Percentiles rank a stretch among this genome's conserved stretches.
These are phyloP conservation scores for Odonthalia washingtoniensis DNA, from an alignment of 31 red algal genomes.

Conservation along the genomic window DNA sequence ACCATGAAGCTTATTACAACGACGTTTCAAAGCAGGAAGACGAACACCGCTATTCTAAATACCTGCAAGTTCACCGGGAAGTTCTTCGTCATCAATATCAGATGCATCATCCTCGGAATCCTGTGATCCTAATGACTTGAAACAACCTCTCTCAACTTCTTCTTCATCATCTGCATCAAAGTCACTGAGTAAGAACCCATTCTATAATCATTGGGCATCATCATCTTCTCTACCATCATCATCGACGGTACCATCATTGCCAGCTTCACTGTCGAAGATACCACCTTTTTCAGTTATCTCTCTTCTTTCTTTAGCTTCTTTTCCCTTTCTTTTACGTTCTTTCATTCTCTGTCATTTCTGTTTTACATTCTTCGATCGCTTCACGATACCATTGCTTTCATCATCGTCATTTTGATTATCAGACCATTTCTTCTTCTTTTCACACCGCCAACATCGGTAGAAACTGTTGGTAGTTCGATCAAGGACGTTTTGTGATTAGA, in stretches of 20 bases:
- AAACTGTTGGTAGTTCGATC: constrained; percentile 50
- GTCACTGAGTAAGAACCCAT: no score
- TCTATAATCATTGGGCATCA: no score
- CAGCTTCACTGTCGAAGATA: constrained; percentile 20
- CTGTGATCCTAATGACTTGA: constrained; percentile 17
- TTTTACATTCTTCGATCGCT: constrained; percentile 38
- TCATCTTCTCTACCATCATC: constrained; percentile 46
- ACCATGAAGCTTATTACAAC: no score
- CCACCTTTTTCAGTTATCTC: neutral
- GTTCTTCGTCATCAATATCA: constrained; percentile 43
- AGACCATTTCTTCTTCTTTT: constrained; percentile 15
- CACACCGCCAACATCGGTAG: constrained; percentile 10
- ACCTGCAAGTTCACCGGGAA: constrained; percentile 55
- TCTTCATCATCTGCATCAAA: constrained; percentile 79
- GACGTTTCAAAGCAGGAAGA: constrained; percentile 12
- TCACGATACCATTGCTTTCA: constrained; percentile 51
- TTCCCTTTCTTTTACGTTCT: constrained; percentile 16
- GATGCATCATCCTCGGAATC: constrained; percentile 43
- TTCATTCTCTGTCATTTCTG: constrained; percentile 15
- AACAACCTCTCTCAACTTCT: constrained; percentile 20
- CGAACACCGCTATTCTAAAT: constrained; percentile 56
- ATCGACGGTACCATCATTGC: constrained; percentile 32
- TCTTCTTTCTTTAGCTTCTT: constrained; percentile 38
- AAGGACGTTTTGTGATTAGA: constrained; percentile 2
- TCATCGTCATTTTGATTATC: constrained; percentile 30